Evolutionary conservation across 768 basidiomycete species (phyloP), one percentile per base, ranked within the genome.

Genomic region (Calocera cornea): DNA sequence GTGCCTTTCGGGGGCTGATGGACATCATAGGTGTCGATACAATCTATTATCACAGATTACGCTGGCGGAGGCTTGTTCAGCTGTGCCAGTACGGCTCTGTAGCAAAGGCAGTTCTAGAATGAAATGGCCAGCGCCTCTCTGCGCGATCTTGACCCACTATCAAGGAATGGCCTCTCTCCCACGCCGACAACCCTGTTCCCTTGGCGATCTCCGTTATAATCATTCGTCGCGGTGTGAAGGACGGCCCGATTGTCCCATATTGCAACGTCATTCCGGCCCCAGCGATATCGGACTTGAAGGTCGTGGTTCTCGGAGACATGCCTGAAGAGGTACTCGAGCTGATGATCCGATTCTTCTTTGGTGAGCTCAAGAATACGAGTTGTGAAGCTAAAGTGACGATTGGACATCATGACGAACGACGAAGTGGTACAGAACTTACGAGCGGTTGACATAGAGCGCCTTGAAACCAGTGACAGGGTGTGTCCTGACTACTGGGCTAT

Each of bases 381-480:
- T 1, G 84, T 85, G 77, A 86, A 86, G 3, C 82, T 83, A 64
- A 7, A 22, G 47, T 50, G 49, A 24, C 19, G n/a, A 22, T 16
- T 34, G 3, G 22, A 41, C 27, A 17, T 27, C 29, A 60, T 22
- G 34, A 27, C 65, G 16, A 50, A 27, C 31, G 36, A 54, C 29
- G 49, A 36, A 22, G 41, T 36, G 14, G 19, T 5, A 36, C 40
- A 40, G 19, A 29, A 70, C 78, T n/a, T 65, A 81, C 81, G 73
- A 78, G 71, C 75, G 77, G 76, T 85, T 86, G 63, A 86, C 83
- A 68, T 81, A 86, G 12, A 86, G 71, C 0, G 79, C 74, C 71
- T 83, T 84, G 78, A 80, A 85, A 2, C 84, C 84, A 0, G 84
- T 86, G 3, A 87, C 81, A 22, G 85, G 84, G 70, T 85, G 79